These are phyloP conservation scores for Xylaria intraflava DNA, from an alignment of 495 filamentous ascomycete genomes.

Conservation along the genomic window DNA sequence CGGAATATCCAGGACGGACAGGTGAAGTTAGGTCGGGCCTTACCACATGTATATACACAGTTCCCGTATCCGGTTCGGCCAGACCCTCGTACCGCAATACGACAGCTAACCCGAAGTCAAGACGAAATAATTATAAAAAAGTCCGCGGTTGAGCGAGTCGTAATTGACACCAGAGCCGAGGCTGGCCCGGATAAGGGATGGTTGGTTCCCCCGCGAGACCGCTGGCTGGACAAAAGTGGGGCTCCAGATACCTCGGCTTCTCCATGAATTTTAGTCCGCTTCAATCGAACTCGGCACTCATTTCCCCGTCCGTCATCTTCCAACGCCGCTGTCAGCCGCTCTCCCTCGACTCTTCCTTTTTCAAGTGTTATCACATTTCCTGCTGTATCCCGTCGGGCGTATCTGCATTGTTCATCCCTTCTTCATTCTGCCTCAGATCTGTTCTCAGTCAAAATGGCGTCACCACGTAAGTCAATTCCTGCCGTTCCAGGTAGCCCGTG, in stretches of 20 bases:
- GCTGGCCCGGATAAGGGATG: not conserved
- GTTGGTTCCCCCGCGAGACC: not conserved
- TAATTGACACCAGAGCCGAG: not conserved
- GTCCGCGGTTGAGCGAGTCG: too few species aligned
- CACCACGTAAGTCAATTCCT: conserved; percentile 58
- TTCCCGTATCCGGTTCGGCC: too few species aligned
- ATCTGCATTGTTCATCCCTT: too few species aligned
- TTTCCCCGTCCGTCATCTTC: not conserved
- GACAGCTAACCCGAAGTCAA: too few species aligned
- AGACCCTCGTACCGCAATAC: too few species aligned
- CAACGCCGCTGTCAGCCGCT: conserved; percentile 5
- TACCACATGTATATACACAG: too few species aligned
- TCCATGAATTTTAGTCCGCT: not conserved
- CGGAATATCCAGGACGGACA: too few species aligned
- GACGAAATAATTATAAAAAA: too few species aligned
- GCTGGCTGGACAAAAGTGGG: not conserved
- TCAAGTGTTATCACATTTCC: not conserved
- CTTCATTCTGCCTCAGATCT: not conserved
- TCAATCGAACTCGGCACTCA: not conserved
- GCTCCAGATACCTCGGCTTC: conserved; percentile 4
- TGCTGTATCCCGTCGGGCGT: not conserved
- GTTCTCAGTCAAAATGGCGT: conserved; percentile 55
- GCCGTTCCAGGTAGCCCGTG: not conserved
- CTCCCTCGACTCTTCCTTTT: not conserved
- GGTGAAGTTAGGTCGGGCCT: too few species aligned